These are phyloP conservation scores for Phytophthora litchii DNA, from an alignment of 352 stramenopile genomes.

Conservation along the genomic window DNA sequence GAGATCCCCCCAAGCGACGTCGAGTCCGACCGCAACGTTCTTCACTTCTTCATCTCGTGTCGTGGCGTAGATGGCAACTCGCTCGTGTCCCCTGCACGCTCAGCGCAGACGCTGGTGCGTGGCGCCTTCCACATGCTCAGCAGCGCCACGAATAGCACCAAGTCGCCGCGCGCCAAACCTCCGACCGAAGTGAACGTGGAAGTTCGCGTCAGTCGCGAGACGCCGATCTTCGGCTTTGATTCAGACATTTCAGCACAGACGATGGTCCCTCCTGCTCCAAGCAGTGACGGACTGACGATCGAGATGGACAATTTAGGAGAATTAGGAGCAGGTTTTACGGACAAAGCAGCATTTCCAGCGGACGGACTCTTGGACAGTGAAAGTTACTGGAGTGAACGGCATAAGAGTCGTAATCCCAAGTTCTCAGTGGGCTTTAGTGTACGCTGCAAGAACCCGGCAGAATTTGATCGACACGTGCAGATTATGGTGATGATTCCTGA, in stretches of 20 bases:
- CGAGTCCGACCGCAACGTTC: slow-evolving; percentile 14
- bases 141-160: slow-evolving; percentile 36
- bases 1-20: slow-evolving; percentile 3
- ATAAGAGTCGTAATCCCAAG: slow-evolving; percentile 61
- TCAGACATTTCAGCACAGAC: slow-evolving; percentile 8
- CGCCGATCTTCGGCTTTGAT: slow-evolving; percentile 38
- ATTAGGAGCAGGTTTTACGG: slow-evolving; percentile 3
- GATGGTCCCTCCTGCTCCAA: background rate
- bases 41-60: slow-evolving; percentile 84
- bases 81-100: slow-evolving; percentile 51
- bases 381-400: slow-evolving; percentile 75
- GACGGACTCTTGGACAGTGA: slow-evolving; percentile 51
- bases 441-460: slow-evolving; percentile 46
- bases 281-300: slow-evolving; percentile 3
- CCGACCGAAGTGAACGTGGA: slow-evolving; percentile 75
- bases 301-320: slow-evolving; percentile 26
- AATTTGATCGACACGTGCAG: slow-evolving; percentile 72
- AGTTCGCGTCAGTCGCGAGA: slow-evolving; percentile 62
- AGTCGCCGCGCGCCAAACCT: slow-evolving; percentile 53
- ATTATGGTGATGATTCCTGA: slow-evolving; percentile 84
- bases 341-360: slow-evolving; percentile 20
- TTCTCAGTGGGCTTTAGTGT: slow-evolving; percentile 78
- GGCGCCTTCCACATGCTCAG: slow-evolving; percentile 78
- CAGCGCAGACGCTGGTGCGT: slow-evolving; percentile 75
- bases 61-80: slow-evolving; percentile 60